Conservation (phyloP, 2,329 filamentous ascomycete genomes). For the Paecilomyces formosus region DNA sequence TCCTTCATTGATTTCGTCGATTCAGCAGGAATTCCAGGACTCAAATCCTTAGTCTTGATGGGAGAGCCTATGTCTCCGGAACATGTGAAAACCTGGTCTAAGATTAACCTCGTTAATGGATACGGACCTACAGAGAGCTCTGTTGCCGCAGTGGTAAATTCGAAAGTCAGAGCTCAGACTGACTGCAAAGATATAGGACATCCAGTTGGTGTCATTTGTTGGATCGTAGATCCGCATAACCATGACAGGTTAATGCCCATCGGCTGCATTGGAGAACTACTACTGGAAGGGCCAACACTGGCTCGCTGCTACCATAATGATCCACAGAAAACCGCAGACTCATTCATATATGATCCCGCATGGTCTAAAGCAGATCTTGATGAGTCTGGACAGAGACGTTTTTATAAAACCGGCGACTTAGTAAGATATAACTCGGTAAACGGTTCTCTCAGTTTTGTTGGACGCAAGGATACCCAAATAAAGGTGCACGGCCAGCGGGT, state of each 20-base stretch:
- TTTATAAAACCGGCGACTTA: constrained; percentile 36
- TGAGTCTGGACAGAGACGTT: constrained; percentile 16
- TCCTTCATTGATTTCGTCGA: constrained; percentile 46
- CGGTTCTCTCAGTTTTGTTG: constrained; percentile 38
- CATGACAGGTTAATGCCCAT: constrained; percentile 36
- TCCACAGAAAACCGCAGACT: constrained; percentile 48
- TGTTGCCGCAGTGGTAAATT: constrained; percentile 27
- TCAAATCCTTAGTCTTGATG: constrained; percentile 36
- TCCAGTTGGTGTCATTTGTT: constrained; percentile 25
- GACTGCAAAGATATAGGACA: constrained; percentile 29
- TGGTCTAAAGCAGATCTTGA: constrained; percentile 41
- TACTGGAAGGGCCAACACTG: constrained; percentile 46
- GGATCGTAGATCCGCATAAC: constrained; percentile 34
- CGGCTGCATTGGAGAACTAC: constrained; percentile 29
- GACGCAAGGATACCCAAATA: constrained; percentile 60
- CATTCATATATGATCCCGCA: constrained; percentile 50
- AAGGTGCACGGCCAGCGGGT: constrained; percentile 61
- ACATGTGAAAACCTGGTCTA: constrained; percentile 29
- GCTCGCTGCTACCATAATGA: constrained; percentile 56
- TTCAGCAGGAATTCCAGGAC: constrained; percentile 34
- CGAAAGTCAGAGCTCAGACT: constrained; percentile 19
- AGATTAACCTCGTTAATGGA: constrained; percentile 32
- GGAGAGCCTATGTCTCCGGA: constrained; percentile 44
- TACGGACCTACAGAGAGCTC: constrained; percentile 40
- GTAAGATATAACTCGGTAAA: constrained; percentile 29